Evolutionary conservation across 1,139 yeast genomes (phyloP).

Genomic region (Debaryomycetaceae sp.): DNA sequence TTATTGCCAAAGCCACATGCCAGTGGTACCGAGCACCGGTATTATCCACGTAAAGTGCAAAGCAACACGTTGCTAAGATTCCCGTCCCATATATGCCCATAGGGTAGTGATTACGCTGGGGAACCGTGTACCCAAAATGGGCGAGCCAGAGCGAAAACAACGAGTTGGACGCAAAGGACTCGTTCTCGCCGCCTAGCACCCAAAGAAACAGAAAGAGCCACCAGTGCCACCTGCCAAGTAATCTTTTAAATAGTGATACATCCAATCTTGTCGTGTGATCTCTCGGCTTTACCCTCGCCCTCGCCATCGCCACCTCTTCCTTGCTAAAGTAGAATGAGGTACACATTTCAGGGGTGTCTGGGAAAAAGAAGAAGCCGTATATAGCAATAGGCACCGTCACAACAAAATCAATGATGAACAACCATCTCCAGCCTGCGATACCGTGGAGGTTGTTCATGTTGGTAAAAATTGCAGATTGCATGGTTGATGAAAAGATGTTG

Average conservation of each 20-base stretch:
- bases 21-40: slow-evolving; percentile 50
- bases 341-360: slow-evolving; percentile 50
- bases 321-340: slow-evolving; percentile 24
- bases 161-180: slow-evolving; percentile 49
- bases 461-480: slow-evolving; percentile 33
- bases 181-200: slow-evolving; percentile 59
- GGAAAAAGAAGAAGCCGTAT: slow-evolving; percentile 52
- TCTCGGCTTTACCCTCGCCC: slow-evolving; percentile 31
- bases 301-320: slow-evolving; percentile 35
- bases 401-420: slow-evolving; percentile 33
- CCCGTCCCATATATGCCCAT: slow-evolving; percentile 57
- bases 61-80: slow-evolving; percentile 39
- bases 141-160: slow-evolving; percentile 50
- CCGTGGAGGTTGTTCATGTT: slow-evolving; percentile 29
- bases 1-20: slow-evolving; percentile 43
- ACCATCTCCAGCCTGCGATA: slow-evolving; percentile 37
- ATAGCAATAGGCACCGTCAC: slow-evolving; percentile 45
- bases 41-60: slow-evolving; percentile 45
- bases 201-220: slow-evolving; percentile 51
- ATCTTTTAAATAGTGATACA: slow-evolving; percentile 42
- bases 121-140: slow-evolving; percentile 38
- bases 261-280: slow-evolving; percentile 35
- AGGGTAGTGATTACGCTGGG: slow-evolving; percentile 50
- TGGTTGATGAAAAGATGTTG: slow-evolving; percentile 37
- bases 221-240: slow-evolving; percentile 56